Evolutionary conservation across 202 grass and related monocot species (phyloP), one percentile per base, ranked within the genome.

Genomic region (Carex sylvatica): DNA sequence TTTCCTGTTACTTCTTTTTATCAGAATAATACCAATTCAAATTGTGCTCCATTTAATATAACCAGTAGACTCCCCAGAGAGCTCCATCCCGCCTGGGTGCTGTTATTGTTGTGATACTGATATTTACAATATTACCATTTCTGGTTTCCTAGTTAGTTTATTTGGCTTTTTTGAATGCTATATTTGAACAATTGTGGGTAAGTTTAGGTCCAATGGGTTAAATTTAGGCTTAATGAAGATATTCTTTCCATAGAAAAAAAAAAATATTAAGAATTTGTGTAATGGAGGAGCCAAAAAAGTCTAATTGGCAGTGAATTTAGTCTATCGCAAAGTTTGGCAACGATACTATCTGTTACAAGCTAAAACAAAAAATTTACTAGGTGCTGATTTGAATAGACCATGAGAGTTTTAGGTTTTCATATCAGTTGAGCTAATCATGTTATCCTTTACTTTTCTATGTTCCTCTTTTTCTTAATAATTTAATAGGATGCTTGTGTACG

Each of bases 401-500:
- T 74, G 28, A 18, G 10, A 18, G 10, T 35, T 56, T 55, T 53
- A 58, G 52, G 11, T 38, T 77, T 55, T 31, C 4, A 19, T 77
- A 19, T 20, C 30, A 36, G 15, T 58, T 77, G 74, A 77, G 30
- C 74, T 59, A 77, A 77, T 81, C 10, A 59, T 33, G 56, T 31
- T 71, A 89, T 3, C 10, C 16, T 79, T 83, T 76, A 44, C 63
- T 78, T 84, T 12, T 75, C 61, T 66, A 76, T 70, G 7, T 35
- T 77, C 20, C 42, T 83, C 35, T 42, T 86, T 23, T 69, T 85
- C 83, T 74, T 80, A 58, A 70, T 75, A 70, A 60, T 69, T 44
- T 44, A 86, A 78, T 82, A 97, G 94, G 85, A 94, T 97, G 94
- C 94, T 97, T 84, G 94, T 97, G 60, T 97, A 94, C 10, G 94